Evolutionary conservation across 768 basidiomycete genomes (phyloP), one percentile per base, ranked within the genome.

Genomic region (Tylopilus felleus): DNA sequence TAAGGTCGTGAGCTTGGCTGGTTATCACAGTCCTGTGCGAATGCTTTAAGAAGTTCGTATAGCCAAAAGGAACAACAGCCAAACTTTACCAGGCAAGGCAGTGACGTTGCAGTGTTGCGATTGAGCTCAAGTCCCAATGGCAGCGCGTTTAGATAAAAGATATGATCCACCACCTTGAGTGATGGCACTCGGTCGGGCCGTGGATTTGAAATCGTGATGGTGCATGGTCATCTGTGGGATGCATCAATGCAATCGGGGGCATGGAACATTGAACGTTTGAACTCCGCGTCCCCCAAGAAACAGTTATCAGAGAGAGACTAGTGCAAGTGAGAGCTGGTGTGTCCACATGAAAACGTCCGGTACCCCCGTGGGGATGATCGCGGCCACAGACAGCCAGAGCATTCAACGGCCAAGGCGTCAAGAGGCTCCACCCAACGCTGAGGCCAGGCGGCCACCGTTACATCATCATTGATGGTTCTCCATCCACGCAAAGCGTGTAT

Each of bases 121-220:
- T 23, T n/a, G 28, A 36, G 9, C 19, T 47, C 44, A 31, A 6
- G 13, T 4, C 17, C 44, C 35, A 58, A 38, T 45, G 38, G 43
- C 40, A 19, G 39, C 36, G 42, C 53, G 36, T 52, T 49, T 45
- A 59, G 60, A 60, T 50, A 61, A 56, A 49, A 29, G 45, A 44
- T 41, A 47, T 29, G 52, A 55, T 49, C 29, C 23, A 35, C 22
- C 21, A 13, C 8, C 13, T 39, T 38, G 29, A 44, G 39, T 33
- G 52, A 48, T 58, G 36, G 43, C 33, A 51, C 28, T 42, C 36
- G 19, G 43, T 7, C 39, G 39, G 21, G 39, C 27, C 21, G 5
- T 46, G 56, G 49, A 40, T 45, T 45, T 21, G 35, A 31, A 13
- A 46, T 27, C 35, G 21, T 31, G 53, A 44, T 48, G 36, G 12